Evolutionary conservation across 2,329 filamentous ascomycete species (phyloP).

Genomic region (Colletotrichum destructivum): DNA sequence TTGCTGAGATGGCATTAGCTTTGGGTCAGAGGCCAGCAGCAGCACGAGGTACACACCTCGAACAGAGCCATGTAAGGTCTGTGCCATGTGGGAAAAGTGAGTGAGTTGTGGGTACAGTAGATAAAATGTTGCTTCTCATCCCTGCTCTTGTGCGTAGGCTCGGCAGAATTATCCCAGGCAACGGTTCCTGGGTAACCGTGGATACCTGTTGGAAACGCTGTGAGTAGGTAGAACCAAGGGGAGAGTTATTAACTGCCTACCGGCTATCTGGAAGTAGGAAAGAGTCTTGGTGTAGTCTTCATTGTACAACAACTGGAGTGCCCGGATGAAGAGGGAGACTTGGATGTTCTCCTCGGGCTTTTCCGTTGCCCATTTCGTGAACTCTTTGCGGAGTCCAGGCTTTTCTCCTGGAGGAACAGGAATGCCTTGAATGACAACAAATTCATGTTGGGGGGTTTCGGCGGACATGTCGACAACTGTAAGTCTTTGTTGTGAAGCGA

Average conservation of each 20-base stretch:
- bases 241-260: background rate
- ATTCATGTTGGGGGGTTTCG: background rate
- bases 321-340: slow-evolving; percentile 1
- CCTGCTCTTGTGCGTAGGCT: background rate
- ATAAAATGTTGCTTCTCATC: background rate
- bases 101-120: slow-evolving; percentile 74
- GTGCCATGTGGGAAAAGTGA: slow-evolving; percentile 77
- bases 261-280: background rate
- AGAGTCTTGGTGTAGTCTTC: slow-evolving; percentile 1
- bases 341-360: background rate
- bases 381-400: background rate
- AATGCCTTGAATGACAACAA: background rate
- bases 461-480: background rate
- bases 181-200: background rate
- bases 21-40: background rate
- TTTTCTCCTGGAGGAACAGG: background rate
- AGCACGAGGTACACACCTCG: slow-evolving; percentile 56
- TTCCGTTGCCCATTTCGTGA: background rate
- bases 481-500: too few species aligned
- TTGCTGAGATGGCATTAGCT: background rate
- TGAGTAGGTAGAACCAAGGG: background rate
- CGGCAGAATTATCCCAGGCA: background rate
- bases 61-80: slow-evolving; percentile 74
- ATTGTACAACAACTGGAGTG: background rate
- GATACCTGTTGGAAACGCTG: background rate